A percentile compares a stretch with the other conserved stretches of the same genome.
phyloP scores from a whole-genome alignment of 2,329 filamentous ascomycete species.

The Fusarium coffeatum region DNA sequence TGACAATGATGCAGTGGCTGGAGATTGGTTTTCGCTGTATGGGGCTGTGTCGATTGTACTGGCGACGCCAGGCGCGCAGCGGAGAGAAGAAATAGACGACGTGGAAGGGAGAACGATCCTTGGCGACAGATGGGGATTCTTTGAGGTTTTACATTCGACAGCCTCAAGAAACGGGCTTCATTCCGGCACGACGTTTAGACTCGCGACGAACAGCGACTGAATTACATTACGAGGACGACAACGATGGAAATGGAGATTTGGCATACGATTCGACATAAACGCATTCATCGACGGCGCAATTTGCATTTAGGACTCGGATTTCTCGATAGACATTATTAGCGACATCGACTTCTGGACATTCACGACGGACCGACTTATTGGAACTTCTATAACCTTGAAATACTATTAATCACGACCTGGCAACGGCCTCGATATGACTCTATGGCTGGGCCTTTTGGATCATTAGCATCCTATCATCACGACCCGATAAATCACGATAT shows the following conservation, averaged over 20 bases:
- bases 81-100: slow-evolving; percentile 30
- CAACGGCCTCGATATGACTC: neutral
- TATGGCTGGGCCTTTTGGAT: neutral
- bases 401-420: neutral
- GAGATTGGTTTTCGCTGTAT: slow-evolving; percentile 47
- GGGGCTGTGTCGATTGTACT: slow-evolving; percentile 47
- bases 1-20: slow-evolving; percentile 34
- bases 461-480: neutral
- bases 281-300: slow-evolving; percentile 19
- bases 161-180: neutral
- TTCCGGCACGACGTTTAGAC: neutral
- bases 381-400: neutral
- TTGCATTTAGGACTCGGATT: neutral
- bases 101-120: slow-evolving; percentile 29
- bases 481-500: neutral
- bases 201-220: neutral
- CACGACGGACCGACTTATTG: neutral
- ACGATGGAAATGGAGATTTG: neutral
- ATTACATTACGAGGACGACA: slow-evolving; percentile 14
- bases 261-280: slow-evolving; percentile 4
- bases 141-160: slow-evolving; percentile 4
- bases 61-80: slow-evolving; percentile 40
- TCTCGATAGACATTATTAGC: slow-evolving; percentile 3
- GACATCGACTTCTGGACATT: neutral
- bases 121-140: slow-evolving; percentile 42